Evolutionary conservation across 2,329 filamentous ascomycete genomes (phyloP).

Genomic region (Fusarium annulatum): DNA sequence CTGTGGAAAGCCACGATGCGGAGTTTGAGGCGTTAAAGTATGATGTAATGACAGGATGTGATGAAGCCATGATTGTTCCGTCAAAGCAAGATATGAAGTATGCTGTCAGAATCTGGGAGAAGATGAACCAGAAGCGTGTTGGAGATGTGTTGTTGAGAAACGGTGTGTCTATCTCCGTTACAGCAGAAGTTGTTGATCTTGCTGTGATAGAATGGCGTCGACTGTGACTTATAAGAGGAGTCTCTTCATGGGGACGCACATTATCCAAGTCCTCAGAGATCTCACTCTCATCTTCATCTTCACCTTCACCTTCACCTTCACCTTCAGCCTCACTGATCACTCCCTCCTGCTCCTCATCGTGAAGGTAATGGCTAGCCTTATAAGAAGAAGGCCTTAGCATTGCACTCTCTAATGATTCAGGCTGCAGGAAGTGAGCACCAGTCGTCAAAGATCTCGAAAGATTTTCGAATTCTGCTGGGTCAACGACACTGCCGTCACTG

Average conservation of each 20-base stretch:
- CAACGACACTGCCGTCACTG: conserved; percentile 28
- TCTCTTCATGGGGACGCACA: conserved; percentile 37
- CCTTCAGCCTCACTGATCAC: conserved; percentile 6
- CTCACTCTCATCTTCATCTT: conserved; percentile 26
- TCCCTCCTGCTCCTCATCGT: conserved; percentile 22
- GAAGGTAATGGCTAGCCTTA: conserved; percentile 34
- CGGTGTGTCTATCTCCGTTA: conserved; percentile 29
- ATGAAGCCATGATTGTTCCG: conserved; percentile 83
- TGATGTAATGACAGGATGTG: conserved; percentile 83
- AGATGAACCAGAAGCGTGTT: conserved; percentile 71
- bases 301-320: conserved; percentile 26
- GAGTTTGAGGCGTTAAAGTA: conserved; percentile 82
- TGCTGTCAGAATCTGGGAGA: conserved; percentile 66
- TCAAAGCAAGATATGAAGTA: conserved; percentile 76
- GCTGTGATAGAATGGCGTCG: conserved; percentile 29
- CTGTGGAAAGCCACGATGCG: conserved; percentile 85
- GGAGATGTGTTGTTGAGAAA: conserved; percentile 61
- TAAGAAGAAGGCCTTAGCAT: conserved; percentile 49
- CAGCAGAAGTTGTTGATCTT: conserved; percentile 22
- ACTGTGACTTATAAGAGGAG: conserved; percentile 41
- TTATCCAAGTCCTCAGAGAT: conserved; percentile 11
- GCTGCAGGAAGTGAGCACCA: conserved; percentile 53
- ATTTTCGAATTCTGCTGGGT: conserved; percentile 39
- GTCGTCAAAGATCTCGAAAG: conserved; percentile 56
- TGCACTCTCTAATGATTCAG: conserved; percentile 54